phyloP scores from a whole-genome alignment of 2,329 filamentous ascomycete genomes.

The Pseudodiploospora longispora region DNA sequence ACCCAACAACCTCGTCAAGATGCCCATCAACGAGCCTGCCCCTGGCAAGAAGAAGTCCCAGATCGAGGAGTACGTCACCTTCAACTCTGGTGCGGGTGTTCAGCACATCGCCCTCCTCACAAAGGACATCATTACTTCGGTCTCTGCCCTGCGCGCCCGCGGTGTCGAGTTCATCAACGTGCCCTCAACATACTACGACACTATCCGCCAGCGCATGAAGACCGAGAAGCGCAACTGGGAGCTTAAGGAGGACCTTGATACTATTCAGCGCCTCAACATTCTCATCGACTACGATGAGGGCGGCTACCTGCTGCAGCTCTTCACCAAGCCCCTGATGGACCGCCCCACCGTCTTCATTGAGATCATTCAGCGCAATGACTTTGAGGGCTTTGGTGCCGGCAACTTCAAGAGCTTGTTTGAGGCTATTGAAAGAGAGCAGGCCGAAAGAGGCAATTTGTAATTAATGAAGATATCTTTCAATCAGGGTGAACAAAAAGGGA shows the following conservation, averaged over 20 bases:
- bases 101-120: constrained; percentile 91
- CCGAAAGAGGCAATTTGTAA: constrained; percentile 71
- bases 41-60: constrained; percentile 83
- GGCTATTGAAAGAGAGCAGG: constrained; percentile 91
- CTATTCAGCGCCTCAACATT: constrained; percentile 70
- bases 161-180: constrained; percentile 92
- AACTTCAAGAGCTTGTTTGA: constrained; percentile 96
- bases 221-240: constrained; percentile 51
- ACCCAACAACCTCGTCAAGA: constrained; percentile 80
- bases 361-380: constrained; percentile 88
- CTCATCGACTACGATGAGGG: constrained; percentile 92
- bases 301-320: constrained; percentile 71
- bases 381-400: constrained; percentile 85
- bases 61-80: constrained; percentile 88
- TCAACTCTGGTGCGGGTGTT: constrained; percentile 82
- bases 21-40: constrained; percentile 97
- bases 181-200: constrained; percentile 75
- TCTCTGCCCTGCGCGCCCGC: constrained; percentile 70
- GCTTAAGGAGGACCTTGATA: constrained; percentile 73
- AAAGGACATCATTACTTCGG: constrained; percentile 66
- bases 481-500: background rate
- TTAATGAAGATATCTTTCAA: background rate
- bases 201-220: constrained; percentile 66
- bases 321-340: constrained; percentile 86
- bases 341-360: constrained; percentile 92